Conservation (phyloP, 2,329 filamentous ascomycete genomes). For the Microdochium bolleyi region DNA sequence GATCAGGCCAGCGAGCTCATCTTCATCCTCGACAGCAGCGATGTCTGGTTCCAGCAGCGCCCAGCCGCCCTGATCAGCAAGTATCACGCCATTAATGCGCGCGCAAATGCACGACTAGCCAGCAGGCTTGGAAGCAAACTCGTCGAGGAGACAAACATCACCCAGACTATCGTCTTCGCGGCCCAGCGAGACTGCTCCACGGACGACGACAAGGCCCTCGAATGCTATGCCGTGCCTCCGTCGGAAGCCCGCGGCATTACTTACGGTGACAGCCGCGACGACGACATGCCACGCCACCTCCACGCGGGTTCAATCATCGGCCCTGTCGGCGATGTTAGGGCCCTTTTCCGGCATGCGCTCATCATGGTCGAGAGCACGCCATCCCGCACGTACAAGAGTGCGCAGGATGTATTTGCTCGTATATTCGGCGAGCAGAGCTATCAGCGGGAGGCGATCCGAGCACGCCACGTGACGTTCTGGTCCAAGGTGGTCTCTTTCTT, state of each 20-base stretch:
- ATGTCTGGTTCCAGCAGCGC: slow-evolving; percentile 11
- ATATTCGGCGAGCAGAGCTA: slow-evolving; percentile 20
- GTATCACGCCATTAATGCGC: slow-evolving; percentile 7
- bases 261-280: slow-evolving; percentile 5
- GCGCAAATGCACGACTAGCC: slow-evolving; percentile 5
- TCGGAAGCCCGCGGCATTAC: slow-evolving; percentile 2
- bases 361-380: not conserved
- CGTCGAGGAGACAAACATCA: not conserved
- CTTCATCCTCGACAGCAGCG: slow-evolving; percentile 9
- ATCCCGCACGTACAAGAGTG: slow-evolving; percentile 1
- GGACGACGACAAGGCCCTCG: slow-evolving; percentile 1
- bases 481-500: not conserved
- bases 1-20: slow-evolving; percentile 6
- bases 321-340: slow-evolving; percentile 4
- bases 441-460: slow-evolving; percentile 15
- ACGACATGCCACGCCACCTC: slow-evolving; percentile 6
- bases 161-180: slow-evolving; percentile 5
- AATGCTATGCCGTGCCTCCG: slow-evolving; percentile 5
- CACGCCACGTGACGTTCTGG: slow-evolving; percentile 5
- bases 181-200: slow-evolving; percentile 7
- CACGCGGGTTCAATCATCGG: slow-evolving; percentile 9
- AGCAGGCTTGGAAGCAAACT: not conserved
- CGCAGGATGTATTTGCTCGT: slow-evolving; percentile 15
- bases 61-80: slow-evolving; percentile 8
- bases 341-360: slow-evolving; percentile 3